phyloP scores from a whole-genome alignment of 495 filamentous ascomycete species.

The Penicillium mononematosum region DNA sequence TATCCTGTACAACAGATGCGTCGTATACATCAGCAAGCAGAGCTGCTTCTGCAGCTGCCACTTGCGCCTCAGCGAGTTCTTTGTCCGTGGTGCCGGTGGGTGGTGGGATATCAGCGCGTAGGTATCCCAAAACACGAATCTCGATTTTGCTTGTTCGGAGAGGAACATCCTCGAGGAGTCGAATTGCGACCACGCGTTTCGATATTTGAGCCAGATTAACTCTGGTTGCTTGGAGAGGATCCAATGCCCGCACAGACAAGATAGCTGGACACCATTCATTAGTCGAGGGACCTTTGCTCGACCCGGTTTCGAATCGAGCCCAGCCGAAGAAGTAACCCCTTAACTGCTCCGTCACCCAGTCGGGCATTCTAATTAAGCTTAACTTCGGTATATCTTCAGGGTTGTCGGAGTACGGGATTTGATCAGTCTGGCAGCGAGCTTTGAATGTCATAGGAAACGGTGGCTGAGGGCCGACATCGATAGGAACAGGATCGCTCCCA shows the following conservation, averaged over 20 bases:
- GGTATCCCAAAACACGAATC: constrained; percentile 54
- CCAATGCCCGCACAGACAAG: constrained; percentile 43
- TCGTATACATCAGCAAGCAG: constrained; percentile 49
- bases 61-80: constrained; percentile 31
- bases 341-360: constrained; percentile 48
- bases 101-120: constrained; percentile 31
- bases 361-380: constrained; percentile 39
- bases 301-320: constrained; percentile 39
- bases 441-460: constrained; percentile 60
- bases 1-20: constrained; percentile 45
- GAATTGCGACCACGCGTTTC: constrained; percentile 44
- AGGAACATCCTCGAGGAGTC: constrained; percentile 43
- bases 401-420: constrained; percentile 35
- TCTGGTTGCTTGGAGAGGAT: constrained; percentile 37
- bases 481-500: constrained; percentile 15
- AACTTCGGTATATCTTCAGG: constrained; percentile 16
- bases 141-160: constrained; percentile 43
- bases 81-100: constrained; percentile 26
- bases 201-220: constrained; percentile 41
- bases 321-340: constrained; percentile 65
- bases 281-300: constrained; percentile 14
- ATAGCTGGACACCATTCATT: constrained; percentile 53
- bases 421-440: constrained; percentile 31
- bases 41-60: constrained; percentile 37
- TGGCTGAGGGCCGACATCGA: constrained; percentile 51